Evolutionary conservation across 1,284 basidiomycete species (phyloP).

Genomic region (Fomes fomentarius): DNA sequence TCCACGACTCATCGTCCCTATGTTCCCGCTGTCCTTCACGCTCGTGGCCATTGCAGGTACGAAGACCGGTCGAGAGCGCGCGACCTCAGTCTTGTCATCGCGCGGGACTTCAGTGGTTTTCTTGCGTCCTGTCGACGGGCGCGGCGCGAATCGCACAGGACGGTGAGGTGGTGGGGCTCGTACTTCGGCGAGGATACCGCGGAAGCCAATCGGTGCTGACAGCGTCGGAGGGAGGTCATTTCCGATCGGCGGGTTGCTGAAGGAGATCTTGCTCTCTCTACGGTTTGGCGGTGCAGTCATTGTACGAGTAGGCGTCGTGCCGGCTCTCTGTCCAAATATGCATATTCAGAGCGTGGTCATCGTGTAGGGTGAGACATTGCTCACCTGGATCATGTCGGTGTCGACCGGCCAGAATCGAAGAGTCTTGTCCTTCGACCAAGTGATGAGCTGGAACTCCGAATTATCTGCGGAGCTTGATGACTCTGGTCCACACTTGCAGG

Average conservation of each 20-base stretch:
- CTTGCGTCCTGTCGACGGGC: slow-evolving; percentile 15
- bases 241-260: slow-evolving; percentile 36
- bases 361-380: too few species aligned
- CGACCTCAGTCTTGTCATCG: neutral
- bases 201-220: slow-evolving; percentile 69
- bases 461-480: slow-evolving; percentile 44
- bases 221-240: slow-evolving; percentile 41
- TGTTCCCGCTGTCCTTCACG: slow-evolving; percentile 21
- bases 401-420: slow-evolving; percentile 91
- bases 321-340: slow-evolving; percentile 27
- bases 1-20: slow-evolving; percentile 63
- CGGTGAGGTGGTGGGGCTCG: slow-evolving; percentile 53
- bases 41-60: slow-evolving; percentile 10
- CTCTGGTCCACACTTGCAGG: neutral
- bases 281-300: slow-evolving; percentile 4
- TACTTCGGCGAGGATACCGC: slow-evolving; percentile 70
- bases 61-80: slow-evolving; percentile 12
- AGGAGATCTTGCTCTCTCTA: slow-evolving; percentile 33
- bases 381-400: slow-evolving; percentile 67
- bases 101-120: slow-evolving; percentile 3
- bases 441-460: slow-evolving; percentile 90
- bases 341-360: too few species aligned
- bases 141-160: slow-evolving; percentile 6
- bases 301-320: slow-evolving; percentile 23
- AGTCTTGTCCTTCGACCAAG: slow-evolving; percentile 96